Percentiles rank a stretch among this genome's conserved stretches.
Conservation (phyloP, 169 alveolate species). For the Babesia caballi region DNA sequence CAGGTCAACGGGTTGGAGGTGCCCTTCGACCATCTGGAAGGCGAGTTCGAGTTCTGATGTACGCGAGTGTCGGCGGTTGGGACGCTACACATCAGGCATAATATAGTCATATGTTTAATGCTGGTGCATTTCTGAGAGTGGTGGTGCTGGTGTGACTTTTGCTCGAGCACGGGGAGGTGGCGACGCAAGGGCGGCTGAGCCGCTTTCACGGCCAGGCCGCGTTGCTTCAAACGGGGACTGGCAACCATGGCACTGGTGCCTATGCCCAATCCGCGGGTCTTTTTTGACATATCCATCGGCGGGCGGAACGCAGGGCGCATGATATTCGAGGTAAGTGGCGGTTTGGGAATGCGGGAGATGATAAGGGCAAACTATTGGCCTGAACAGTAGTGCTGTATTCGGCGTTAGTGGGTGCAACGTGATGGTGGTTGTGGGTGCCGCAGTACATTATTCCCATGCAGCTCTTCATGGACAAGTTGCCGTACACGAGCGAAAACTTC, state of each 20-base stretch:
- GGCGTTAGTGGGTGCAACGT: no score
- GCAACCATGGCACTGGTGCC: conserved; percentile 42
- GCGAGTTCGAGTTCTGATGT: conserved; percentile 61
- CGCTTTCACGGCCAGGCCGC: no score
- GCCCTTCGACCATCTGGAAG: conserved; percentile 68
- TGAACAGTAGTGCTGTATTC: no score
- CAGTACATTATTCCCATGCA: conserved; percentile 1
- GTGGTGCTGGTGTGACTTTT: no score
- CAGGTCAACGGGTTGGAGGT: conserved; percentile 60
- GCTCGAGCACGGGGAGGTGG: no score
- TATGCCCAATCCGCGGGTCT: conserved; percentile 81
- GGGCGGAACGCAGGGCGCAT: conserved; percentile 79
- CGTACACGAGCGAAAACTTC: conserved; percentile 86
- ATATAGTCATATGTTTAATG: neutral
- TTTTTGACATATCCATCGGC: conserved; percentile 75
- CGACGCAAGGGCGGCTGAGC: no score
- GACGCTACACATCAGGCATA: neutral
- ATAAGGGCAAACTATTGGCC: no score
- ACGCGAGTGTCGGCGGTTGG: neutral
- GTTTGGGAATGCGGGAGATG: no score
- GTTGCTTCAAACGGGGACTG: neutral
- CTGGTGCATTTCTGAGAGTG: neutral
- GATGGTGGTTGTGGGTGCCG: no score
- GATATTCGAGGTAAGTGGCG: conserved; percentile 70
- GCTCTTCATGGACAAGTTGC: conserved; percentile 82